phyloP scores from a whole-genome alignment of 2,329 filamentous ascomycete species.

The Acrodontium crateriforme region DNA sequence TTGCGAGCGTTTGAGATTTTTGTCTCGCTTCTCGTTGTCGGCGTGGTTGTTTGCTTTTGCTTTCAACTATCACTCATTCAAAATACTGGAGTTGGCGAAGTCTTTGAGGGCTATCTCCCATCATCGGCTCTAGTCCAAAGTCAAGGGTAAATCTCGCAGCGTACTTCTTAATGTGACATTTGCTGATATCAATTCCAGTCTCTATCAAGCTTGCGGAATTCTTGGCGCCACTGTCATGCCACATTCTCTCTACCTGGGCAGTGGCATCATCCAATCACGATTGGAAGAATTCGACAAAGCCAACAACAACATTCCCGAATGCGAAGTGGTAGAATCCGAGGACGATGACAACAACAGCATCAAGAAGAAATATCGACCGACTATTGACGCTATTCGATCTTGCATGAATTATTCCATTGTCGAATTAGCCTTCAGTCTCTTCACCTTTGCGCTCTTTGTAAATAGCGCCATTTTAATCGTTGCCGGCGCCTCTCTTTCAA shows the following conservation, averaged over 20 bases:
- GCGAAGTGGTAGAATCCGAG: slow-evolving; percentile 1
- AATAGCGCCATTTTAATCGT: slow-evolving; percentile 30
- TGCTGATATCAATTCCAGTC: slow-evolving; percentile 14
- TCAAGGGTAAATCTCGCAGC: slow-evolving; percentile 28
- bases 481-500: slow-evolving; percentile 62
- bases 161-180: slow-evolving; percentile 4
- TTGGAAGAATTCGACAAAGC: slow-evolving; percentile 49
- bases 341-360: slow-evolving; percentile 10
- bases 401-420: slow-evolving; percentile 28
- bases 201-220: slow-evolving; percentile 63
- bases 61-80: slow-evolving; percentile 52
- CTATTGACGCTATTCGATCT: slow-evolving; percentile 24
- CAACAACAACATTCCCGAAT: slow-evolving; percentile 30
- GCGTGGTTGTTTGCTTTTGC: slow-evolving; percentile 56
- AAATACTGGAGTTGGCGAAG: slow-evolving; percentile 40
- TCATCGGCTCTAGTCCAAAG: slow-evolving; percentile 45
- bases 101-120: slow-evolving; percentile 53
- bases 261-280: slow-evolving; percentile 53
- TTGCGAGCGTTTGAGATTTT: slow-evolving; percentile 51
- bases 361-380: slow-evolving; percentile 24
- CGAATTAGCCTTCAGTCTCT: slow-evolving; percentile 26
- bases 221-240: slow-evolving; percentile 65
- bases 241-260: slow-evolving; percentile 54
- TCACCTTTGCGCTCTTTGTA: slow-evolving; percentile 30
- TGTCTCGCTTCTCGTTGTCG: slow-evolving; percentile 50